Conservation (phyloP, 371 early-diverging fungal species). For the Smittium mucronatum region DNA sequence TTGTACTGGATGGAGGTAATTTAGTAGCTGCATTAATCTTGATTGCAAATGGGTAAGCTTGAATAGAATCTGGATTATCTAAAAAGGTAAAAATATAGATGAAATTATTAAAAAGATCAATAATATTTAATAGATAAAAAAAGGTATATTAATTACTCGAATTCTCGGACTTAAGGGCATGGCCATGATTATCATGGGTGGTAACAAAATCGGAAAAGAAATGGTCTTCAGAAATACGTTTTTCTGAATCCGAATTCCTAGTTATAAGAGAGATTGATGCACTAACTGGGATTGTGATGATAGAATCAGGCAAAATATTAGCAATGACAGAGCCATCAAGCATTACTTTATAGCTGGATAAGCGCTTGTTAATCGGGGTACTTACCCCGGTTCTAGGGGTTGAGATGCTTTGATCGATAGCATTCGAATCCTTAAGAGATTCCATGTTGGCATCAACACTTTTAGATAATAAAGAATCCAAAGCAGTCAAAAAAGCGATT, state of each 20-base stretch:
- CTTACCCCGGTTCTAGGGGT: background rate
- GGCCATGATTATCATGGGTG: background rate
- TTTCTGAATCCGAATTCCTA: too few species aligned
- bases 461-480: background rate
- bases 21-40: background rate
- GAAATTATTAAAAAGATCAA: background rate
- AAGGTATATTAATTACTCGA: background rate
- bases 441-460: background rate
- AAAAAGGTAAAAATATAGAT: background rate
- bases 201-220: background rate
- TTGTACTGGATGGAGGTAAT: background rate
- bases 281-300: background rate
- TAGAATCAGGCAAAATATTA: background rate
- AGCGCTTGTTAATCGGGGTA: background rate
- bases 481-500: too few species aligned
- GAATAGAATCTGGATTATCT: background rate
- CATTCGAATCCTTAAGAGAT: background rate
- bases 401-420: background rate
- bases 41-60: background rate
- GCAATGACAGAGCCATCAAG: background rate
- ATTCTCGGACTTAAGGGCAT: background rate
- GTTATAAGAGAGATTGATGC: background rate
- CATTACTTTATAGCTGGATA: background rate
- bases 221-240: background rate
- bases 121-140: background rate